Percentiles rank a stretch among this genome's conserved stretches.
Conservation (phyloP, 2,329 filamentous ascomycete species). For the Pseudogymnoascus sp. region DNA sequence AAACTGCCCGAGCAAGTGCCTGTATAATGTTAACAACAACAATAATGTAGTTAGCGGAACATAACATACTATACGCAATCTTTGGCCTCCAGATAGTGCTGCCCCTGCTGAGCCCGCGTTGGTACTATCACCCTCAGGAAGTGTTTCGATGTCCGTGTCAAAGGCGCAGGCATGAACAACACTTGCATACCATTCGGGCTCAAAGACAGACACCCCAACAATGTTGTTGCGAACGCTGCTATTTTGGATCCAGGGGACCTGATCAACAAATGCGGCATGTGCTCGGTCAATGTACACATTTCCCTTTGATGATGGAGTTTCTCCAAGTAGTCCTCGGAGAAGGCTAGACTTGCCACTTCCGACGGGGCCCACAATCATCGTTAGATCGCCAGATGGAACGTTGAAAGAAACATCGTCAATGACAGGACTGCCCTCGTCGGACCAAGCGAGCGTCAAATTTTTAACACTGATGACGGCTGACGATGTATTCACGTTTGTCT, state of each 20-base stretch:
- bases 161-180: constrained; percentile 31
- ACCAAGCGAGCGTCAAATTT: constrained; percentile 23
- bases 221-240: constrained; percentile 24
- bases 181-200: constrained; percentile 16
- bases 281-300: constrained; percentile 12
- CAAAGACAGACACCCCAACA: constrained; percentile 19
- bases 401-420: constrained; percentile 10
- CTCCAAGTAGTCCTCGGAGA: constrained; percentile 21
- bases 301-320: constrained; percentile 15
- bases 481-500: background rate
- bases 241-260: constrained; percentile 20
- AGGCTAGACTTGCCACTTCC: constrained; percentile 25
- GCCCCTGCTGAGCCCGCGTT: constrained; percentile 34
- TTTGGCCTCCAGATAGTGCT: constrained; percentile 37
- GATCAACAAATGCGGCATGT: constrained; percentile 16
- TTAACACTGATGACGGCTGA: constrained; percentile 18
- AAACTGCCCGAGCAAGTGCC: constrained; percentile 23
- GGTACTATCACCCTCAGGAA: constrained; percentile 30
- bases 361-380: constrained; percentile 20
- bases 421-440: constrained; percentile 3
- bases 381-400: background rate
- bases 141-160: constrained; percentile 28
- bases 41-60: background rate
- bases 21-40: constrained; percentile 20
- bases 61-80: constrained; percentile 31